Evolutionary conservation across 1,284 basidiomycete species (phyloP), one percentile per base, ranked within the genome.

Genomic region (Cystobasidium slooffiae): DNA sequence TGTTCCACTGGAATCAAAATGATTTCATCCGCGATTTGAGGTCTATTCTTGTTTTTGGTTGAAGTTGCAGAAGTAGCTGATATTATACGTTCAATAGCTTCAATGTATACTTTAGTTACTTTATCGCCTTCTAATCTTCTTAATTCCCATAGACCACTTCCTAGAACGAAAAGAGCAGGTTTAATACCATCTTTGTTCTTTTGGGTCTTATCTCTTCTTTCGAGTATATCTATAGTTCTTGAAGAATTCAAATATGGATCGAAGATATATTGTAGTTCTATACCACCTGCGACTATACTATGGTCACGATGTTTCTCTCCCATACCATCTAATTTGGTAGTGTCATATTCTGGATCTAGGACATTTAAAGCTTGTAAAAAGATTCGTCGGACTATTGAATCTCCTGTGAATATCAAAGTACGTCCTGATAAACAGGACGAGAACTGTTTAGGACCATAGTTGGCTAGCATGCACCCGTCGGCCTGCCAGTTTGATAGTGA

Each of bases 61-160:
- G 64, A 20, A 9, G 31, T 47, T 76, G 76, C 20, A 82, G 81
- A 78, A 56, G 92, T 84, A 10, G 84, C 80, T 62, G 85, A 83
- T 51, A 94, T 86, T 12, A 88, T 85, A 20, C 83, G 79, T 79
- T 91, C 89, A 76, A 91, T 88, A 77, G 87, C 89, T 20, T 85
- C 85, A 78, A 90, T 90, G 91, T 91, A 95, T 1, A 88, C 85
- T 39, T 88, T 83, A 37, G 93, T 84, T 1, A 91, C 92, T 91
- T 91, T 0, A 90, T 90, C 18, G 84, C 79, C n/a, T 49, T 85
- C 82, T 0, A 87, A 81, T 43, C 93, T 89, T 43, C 91, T 88
- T 51, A 95, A 86, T 81, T 91, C 93, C 93, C 93, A 94, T 47
- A 95, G 84, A 0, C 93, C 93, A 12, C 90, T 89, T 20, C 93